A percentile compares a stretch with the other conserved stretches of the same genome.
phyloP scores from a whole-genome alignment of 768 basidiomycete species.

The Phallus indusiatus region DNA sequence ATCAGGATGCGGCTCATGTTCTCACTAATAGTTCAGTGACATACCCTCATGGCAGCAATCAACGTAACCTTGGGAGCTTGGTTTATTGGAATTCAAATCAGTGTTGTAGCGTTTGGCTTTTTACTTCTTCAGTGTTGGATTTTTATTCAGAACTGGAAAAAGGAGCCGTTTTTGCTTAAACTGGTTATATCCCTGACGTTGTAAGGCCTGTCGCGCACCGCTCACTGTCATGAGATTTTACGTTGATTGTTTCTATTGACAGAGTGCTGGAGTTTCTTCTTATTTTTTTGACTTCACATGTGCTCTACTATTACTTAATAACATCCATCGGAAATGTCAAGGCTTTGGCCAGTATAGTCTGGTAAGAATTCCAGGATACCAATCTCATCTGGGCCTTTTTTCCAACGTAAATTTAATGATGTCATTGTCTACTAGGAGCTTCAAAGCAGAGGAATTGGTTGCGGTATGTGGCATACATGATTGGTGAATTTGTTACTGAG shows the following conservation, averaged over 20 bases:
- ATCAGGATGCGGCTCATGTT: too few relatives aligned
- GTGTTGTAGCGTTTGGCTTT: slow-evolving; percentile 1
- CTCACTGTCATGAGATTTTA: too few relatives aligned
- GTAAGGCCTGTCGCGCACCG: neutral
- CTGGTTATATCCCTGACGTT: neutral
- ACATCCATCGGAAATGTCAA: neutral
- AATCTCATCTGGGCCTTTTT: neutral
- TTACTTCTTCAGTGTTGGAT: neutral
- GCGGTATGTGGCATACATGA: neutral
- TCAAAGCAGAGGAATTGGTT: neutral
- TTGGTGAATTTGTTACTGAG: too few relatives aligned
- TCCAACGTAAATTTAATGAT: too few relatives aligned
- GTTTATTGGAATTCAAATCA: slow-evolving; percentile 1
- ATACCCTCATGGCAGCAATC: too few relatives aligned
- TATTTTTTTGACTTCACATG: neutral
- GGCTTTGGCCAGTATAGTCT: neutral
- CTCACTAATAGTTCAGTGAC: too few relatives aligned
- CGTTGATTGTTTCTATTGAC: too few relatives aligned
- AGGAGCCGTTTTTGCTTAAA: neutral
- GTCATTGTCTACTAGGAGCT: neutral
- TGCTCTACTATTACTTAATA: neutral
- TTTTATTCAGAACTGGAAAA: neutral
- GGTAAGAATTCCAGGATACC: neutral
- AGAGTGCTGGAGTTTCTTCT: neutral
- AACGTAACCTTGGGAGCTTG: neutral